phyloP scores from a whole-genome alignment of 2,329 filamentous ascomycete genomes.

The Ascochyta pisi region DNA sequence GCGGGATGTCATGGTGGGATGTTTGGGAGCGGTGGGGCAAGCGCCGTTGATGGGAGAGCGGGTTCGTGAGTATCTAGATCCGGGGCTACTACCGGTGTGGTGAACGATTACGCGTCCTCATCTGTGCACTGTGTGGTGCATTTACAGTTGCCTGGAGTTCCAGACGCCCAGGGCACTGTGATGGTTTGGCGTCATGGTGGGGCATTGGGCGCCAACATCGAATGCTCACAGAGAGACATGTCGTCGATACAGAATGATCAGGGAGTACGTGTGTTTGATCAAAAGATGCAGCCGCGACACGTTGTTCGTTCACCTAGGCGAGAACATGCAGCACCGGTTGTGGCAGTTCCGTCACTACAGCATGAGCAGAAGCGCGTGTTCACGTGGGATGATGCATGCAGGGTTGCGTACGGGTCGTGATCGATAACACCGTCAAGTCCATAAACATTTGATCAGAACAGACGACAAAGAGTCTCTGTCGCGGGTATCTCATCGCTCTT shows the following conservation, averaged over 20 bases:
- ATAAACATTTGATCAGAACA: conserved; percentile 1
- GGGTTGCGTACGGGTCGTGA: conserved; percentile 12
- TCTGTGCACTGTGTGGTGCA: conserved; percentile 28
- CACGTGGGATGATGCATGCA: conserved; percentile 27
- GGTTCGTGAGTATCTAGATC: neutral
- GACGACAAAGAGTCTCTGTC: conserved; percentile 16
- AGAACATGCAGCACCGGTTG: neutral
- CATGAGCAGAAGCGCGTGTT: conserved; percentile 27
- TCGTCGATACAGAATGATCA: neutral
- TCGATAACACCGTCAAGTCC: neutral
- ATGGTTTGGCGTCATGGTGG: conserved; percentile 35
- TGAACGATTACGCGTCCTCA: conserved; percentile 37
- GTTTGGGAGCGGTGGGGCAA: neutral
- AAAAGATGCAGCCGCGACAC: neutral
- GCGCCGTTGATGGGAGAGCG: neutral
- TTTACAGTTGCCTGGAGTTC: conserved; percentile 26
- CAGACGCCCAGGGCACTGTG: conserved; percentile 26
- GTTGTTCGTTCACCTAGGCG: neutral
- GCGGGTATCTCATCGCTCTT: conserved; percentile 36
- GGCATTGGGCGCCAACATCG: conserved; percentile 34
- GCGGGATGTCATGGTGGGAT: conserved; percentile 33
- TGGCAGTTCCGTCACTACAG: conserved; percentile 16
- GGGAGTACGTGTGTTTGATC: neutral
- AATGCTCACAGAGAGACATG: neutral
- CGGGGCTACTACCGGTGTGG: conserved; percentile 31